A percentile compares a stretch with the other conserved stretches of the same genome.
These are phyloP conservation scores for Mycena vulgaris DNA, from an alignment of 768 basidiomycete species.

Conservation along the genomic window DNA sequence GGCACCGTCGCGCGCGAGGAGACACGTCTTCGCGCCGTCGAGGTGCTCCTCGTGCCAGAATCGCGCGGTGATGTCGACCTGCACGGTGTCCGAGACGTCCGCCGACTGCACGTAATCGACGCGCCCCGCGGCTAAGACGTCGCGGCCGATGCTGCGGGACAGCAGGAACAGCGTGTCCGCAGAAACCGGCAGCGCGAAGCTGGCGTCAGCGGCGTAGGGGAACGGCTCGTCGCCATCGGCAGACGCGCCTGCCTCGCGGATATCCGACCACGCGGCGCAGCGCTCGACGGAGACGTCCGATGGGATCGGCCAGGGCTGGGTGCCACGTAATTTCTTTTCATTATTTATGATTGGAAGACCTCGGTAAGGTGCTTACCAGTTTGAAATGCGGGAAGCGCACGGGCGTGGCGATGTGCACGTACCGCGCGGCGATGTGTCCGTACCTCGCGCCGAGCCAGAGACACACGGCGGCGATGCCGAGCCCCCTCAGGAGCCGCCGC, in stretches of 20 bases:
- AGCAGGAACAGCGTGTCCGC: constrained; percentile 48
- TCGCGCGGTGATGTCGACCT: constrained; percentile 43
- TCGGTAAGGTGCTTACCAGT: neutral
- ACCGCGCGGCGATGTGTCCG: too few species aligned
- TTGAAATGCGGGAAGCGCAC: neutral
- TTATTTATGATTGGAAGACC: neutral
- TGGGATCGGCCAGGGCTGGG: constrained; percentile 18
- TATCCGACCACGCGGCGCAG: constrained; percentile 11
- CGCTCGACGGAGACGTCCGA: neutral
- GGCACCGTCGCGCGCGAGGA: constrained; percentile 33
- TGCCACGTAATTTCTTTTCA: too few species aligned
- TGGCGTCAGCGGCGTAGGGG: constrained; percentile 19
- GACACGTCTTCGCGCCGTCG: constrained; percentile 47
- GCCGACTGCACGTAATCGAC: constrained; percentile 43
- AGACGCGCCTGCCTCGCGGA: neutral
- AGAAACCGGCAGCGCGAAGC: constrained; percentile 44
- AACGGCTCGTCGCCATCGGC: neutral
- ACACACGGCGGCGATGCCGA: neutral
- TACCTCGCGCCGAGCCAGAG: constrained; percentile 10
- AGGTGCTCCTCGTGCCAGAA: constrained; percentile 42
- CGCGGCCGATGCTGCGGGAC: constrained; percentile 35
- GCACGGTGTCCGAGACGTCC: constrained; percentile 38
- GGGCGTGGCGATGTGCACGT: neutral
- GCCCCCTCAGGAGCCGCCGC: neutral
- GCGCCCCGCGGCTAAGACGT: constrained; percentile 38